Evolutionary conservation across 1,139 yeast genomes (phyloP), one percentile per base, ranked within the genome.

Genomic region (Schizosaccharomyces versatilis): DNA sequence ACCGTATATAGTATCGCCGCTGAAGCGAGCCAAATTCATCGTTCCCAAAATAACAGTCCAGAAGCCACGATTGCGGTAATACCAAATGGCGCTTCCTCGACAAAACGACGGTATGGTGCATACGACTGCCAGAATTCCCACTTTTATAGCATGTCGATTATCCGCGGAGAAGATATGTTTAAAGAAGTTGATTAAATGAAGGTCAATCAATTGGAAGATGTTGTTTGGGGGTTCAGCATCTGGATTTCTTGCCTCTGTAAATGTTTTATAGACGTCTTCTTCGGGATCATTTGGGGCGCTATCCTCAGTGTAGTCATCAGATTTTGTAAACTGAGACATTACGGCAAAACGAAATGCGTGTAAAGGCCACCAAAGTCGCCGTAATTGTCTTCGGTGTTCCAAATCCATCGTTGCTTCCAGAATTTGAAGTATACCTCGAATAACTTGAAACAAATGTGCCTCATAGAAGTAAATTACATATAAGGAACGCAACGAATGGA

Each of bases 11-110:
- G 68, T 66, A 55, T 68, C 71, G 6, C 68, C 70, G 6, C 69
- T 64, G 52, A 61, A 62, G 10, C 64, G 63, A 0, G 65, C 58
- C 7, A 63, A 61, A 1, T 65, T 62, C 55, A 68, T 57, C 2
- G 64, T 61, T 0, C 66, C 61, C 65, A 68, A 62, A 47, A 68
- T 64, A 7, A 65, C 61, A 1, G 61, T 64, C 71, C 71, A 68
- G 8, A 66, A 60, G 14, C 65, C 61, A 51, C 69, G 61, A 51
- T 66, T 59, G 10, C 56, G 52, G 51, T 64, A 66, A 41, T 61
- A 66, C 57, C 61, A 62, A 12, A 58, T 56, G 1, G 66, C 62
- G 1, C 68, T 65, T 0, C 65, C 52, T 36, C 62, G 57, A 52
- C 61, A 58, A 56, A 62, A 65, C 15, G 63, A 61, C 1, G 69